A percentile compares a stretch with the other conserved stretches of the same genome.
phyloP scores from a whole-genome alignment of 2,329 filamentous ascomycete species.

The Diaporthe sp. region DNA sequence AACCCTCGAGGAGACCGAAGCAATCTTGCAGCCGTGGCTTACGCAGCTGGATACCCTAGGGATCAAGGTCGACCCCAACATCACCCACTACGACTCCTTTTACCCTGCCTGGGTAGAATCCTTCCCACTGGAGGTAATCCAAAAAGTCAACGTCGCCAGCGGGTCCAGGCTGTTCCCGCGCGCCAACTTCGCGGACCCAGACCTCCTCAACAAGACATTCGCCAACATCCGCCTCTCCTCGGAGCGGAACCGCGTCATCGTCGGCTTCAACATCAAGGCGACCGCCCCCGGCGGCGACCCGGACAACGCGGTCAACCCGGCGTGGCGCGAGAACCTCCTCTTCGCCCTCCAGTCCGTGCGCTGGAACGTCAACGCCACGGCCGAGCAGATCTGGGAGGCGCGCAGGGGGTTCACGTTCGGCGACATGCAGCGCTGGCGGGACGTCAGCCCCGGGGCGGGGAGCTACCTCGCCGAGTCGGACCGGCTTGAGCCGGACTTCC shows the following conservation, averaged over 20 bases:
- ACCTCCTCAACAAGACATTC: slow-evolving; percentile 50
- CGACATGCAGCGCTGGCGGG: slow-evolving; percentile 45
- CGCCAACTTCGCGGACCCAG: slow-evolving; percentile 49
- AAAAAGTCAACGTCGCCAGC: slow-evolving; percentile 43
- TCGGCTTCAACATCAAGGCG: slow-evolving; percentile 29
- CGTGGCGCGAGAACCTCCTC: slow-evolving; percentile 60
- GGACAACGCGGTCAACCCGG: slow-evolving; percentile 62
- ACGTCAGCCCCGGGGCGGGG: slow-evolving; percentile 48
- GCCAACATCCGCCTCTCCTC: slow-evolving; percentile 38
- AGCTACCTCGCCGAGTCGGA: slow-evolving; percentile 56
- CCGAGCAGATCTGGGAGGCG: slow-evolving; percentile 43
- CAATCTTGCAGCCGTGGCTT: slow-evolving; percentile 14
- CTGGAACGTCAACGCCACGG: slow-evolving; percentile 15
- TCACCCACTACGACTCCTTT: slow-evolving; percentile 48
- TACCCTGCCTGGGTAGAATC: slow-evolving; percentile 48
- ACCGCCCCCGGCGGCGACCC: slow-evolving; percentile 41
- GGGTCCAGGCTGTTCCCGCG: slow-evolving; percentile 53
- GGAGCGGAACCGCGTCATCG: neutral
- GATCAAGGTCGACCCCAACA: slow-evolving; percentile 48
- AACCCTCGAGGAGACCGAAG: slow-evolving; percentile 3
- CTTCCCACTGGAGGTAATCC: slow-evolving; percentile 44
- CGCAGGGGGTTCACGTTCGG: slow-evolving; percentile 46
- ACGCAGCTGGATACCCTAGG: slow-evolving; percentile 42
- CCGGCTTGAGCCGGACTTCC: slow-evolving; percentile 49
- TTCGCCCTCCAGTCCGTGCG: slow-evolving; percentile 52